Base-by-base conservation (phyloP, 257 asterid species). In the Rehmannia glutinosa region DNA sequence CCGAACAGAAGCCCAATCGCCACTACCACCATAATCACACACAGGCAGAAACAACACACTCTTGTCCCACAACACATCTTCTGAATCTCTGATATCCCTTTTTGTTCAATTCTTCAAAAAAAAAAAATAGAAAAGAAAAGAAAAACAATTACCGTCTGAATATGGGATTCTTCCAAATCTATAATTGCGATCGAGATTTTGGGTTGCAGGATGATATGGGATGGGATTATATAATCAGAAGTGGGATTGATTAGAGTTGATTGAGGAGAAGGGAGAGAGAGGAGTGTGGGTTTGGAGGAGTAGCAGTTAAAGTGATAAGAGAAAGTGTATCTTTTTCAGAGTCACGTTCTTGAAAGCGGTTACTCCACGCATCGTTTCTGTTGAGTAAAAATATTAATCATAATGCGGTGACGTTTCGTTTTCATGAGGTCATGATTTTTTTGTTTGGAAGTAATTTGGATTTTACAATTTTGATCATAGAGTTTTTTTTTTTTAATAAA, bases 1-100 rank as follows among this genome's bases (percentile, higher is more conserved):
- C 94, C 96, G 60, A 88, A 86, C 11, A 86, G 62, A 24, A 84
- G 23, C 1, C 91, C 94, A n/a, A 86, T 67, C 16, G 82, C 85
- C 1, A 88, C 46, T 60, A 74, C 91, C 80, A 79, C 60, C n/a
- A 75, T 19, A 9, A 82, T 32, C 10, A 86, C 11, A 16, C 88
- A 86, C 45, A 78, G 49, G 78, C 84, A 80, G 20, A 79, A 32
- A 81, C 81, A 82, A 73, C 94, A 88, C 1, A 88, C 60, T 51
- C 75, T 86, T 0, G 82, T 63, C 0, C 88, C 83, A 28, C 91
- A 88, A 57, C 96, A 86, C 94, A 87, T 87, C 62, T 67, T 73
- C 25, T 8, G 56, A 50, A 2, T 38, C 16, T 12, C 0, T 6
- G 16, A 2, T n/a, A 50, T 41, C 69, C 71, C 55, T 67, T 46